Conservation (phyloP, 352 stramenopile genomes). For the Globisporangium cylindrosporum region DNA sequence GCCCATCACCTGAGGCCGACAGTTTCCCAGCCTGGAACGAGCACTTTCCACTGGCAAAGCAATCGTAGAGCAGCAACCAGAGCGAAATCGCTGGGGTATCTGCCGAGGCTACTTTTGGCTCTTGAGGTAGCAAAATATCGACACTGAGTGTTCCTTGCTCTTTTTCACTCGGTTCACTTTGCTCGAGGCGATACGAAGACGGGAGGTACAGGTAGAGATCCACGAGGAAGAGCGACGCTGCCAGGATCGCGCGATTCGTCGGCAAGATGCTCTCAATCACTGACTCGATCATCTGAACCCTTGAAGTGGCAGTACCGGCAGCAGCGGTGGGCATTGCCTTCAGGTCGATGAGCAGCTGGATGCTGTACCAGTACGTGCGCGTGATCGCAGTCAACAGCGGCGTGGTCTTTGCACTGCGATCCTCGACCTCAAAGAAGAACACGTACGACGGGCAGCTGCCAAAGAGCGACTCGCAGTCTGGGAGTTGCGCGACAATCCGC, state of each 20-base stretch:
- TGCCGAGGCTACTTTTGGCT: not conserved
- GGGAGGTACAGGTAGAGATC: slow-evolving; percentile 72
- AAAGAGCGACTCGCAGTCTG: slow-evolving; percentile 60
- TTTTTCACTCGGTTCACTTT: not conserved
- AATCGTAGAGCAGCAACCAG: slow-evolving; percentile 55
- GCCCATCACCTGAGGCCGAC: slow-evolving; percentile 22
- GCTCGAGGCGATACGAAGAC: slow-evolving; percentile 43
- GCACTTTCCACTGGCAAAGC: slow-evolving; percentile 26
- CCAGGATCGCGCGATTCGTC: slow-evolving; percentile 45
- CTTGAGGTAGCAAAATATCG: not conserved
- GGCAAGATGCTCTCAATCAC: slow-evolving; percentile 23
- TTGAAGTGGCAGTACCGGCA: not conserved
- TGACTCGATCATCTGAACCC: slow-evolving; percentile 3
- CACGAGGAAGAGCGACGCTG: slow-evolving; percentile 65
- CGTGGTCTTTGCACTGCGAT: slow-evolving; percentile 40
- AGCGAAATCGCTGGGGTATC: slow-evolving; percentile 46
- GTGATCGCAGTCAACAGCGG: slow-evolving; percentile 56
- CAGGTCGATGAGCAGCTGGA: slow-evolving; percentile 40
- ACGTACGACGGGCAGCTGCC: slow-evolving; percentile 47
- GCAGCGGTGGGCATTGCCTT: slow-evolving; percentile 16
- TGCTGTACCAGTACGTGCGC: slow-evolving; percentile 56
- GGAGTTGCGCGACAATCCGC: slow-evolving; percentile 43
- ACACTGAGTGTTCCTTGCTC: not conserved
- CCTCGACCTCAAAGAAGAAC: slow-evolving; percentile 69
- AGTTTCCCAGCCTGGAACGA: slow-evolving; percentile 21